Evolutionary conservation across 257 asterid genomes (phyloP), one percentile per base, ranked within the genome.

Genomic region (Rubia yunnanensis): DNA sequence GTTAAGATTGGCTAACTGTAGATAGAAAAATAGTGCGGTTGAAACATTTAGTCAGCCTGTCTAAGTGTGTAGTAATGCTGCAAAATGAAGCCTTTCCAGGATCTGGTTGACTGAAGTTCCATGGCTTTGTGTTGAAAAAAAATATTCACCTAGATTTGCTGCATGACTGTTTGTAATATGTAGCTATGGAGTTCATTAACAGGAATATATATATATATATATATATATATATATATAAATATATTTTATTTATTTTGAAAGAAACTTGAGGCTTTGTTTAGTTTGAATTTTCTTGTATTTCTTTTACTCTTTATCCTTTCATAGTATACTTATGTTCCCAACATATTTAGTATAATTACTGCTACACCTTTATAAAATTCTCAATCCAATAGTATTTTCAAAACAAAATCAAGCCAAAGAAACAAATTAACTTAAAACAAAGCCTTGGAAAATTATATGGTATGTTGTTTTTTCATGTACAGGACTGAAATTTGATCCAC

Each of bases 61-160:
- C 39, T 57, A 17, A 27, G 13, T 14, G 14, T 4, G 17, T 4
- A n/a, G 39, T 57, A 13, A 56, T 56, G 35, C 39, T 57, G 24
- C 63, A 57, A n/a, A 57, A 57, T 57, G 63, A 56, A 27, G 62
- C 30, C 23, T 57, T 57, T 57, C 8, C 39, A 28, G 20, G 38
- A 14, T 8, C 38, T 2, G 14, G 18, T 14, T 30, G 22, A 31
- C 38, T 26, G 35, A 30, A 14, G 63, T 5, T n/a, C 15, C 13
- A 20, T 57, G 63, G 38, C 10, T 57, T 28, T 27, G 10, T 28
- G 38, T 27, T 49, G 53, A 22, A 46, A 46, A 13, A 13, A 1
- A 3, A 7, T n/a, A 5, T 56, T 56, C 35, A 27, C 13, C 36
- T 26, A 30, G 31, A 14, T 56, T 11, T 56, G 61, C 30, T 26